phyloP scores from a whole-genome alignment of 768 basidiomycete species.

The Pseudohyphozyma bogoriensis region DNA sequence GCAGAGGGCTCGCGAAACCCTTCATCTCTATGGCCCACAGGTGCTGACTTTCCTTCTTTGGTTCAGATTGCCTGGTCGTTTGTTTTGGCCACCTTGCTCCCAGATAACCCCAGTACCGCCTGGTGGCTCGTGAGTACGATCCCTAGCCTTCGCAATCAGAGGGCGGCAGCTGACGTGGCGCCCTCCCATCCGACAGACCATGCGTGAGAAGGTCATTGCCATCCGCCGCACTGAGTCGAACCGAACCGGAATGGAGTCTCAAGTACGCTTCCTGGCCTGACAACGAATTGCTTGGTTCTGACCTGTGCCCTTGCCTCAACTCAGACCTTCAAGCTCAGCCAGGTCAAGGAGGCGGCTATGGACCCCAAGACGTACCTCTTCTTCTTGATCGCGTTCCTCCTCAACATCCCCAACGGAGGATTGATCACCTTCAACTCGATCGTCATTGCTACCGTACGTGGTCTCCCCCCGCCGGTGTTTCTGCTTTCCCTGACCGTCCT shows the following conservation, averaged over 20 bases:
- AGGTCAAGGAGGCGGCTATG: constrained; percentile 30
- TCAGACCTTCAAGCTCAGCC: neutral
- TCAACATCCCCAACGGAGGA: constrained; percentile 31
- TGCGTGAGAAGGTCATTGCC: constrained; percentile 31
- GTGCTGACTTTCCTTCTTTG: neutral
- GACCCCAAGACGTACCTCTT: constrained; percentile 34
- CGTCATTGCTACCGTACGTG: neutral
- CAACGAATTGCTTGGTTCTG: neutral
- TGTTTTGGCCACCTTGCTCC: no score
- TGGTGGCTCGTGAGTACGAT: constrained; percentile 27
- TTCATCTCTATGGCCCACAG: neutral
- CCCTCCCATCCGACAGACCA: constrained; percentile 1
- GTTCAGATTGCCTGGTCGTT: constrained; percentile 17
- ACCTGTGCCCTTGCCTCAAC: neutral
- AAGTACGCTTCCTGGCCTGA: neutral
- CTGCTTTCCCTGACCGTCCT: constrained; percentile 12
- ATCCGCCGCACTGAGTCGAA: constrained; percentile 20
- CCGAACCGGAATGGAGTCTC: constrained; percentile 32
- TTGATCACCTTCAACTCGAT: constrained; percentile 28
- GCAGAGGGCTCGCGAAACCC: no score
- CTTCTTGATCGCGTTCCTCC: constrained; percentile 29
- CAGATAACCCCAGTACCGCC: constrained; percentile 27
- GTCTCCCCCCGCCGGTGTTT: no score
- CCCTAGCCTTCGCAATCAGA: neutral
- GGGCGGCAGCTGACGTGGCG: neutral